Conservation (phyloP, 2,329 filamentous ascomycete genomes). For the Hymenoscyphus infarciens region DNA sequence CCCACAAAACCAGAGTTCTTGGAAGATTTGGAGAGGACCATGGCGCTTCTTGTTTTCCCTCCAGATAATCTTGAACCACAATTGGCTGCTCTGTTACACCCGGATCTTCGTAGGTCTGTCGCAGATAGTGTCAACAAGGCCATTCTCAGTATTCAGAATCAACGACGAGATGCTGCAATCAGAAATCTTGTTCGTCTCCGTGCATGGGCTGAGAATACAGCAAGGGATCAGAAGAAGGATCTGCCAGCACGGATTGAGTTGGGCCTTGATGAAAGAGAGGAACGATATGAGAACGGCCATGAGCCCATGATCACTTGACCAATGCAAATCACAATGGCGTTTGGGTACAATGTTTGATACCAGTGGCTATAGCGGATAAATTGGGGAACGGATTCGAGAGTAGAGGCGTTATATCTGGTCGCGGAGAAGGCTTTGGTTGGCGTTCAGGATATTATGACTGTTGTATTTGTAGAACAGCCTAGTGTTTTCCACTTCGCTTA, state of each 20-base stretch:
- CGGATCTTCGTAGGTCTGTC: slow-evolving; percentile 75
- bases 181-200: slow-evolving; percentile 76
- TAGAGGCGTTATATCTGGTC: slow-evolving; percentile 1
- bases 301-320: slow-evolving; percentile 33
- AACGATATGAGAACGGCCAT: slow-evolving; percentile 23
- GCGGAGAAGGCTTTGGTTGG: slow-evolving; percentile 2
- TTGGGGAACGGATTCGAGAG: background rate
- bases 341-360: slow-evolving; percentile 2
- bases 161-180: slow-evolving; percentile 76
- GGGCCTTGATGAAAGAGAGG: slow-evolving; percentile 28
- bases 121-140: slow-evolving; percentile 86
- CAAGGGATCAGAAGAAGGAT: slow-evolving; percentile 35
- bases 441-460: slow-evolving; percentile 4
- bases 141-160: slow-evolving; percentile 70
- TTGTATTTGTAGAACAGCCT: slow-evolving; percentile 6
- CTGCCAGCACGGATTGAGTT: slow-evolving; percentile 33
- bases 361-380: background rate
- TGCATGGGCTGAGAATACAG: slow-evolving; percentile 69
- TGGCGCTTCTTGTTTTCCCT: slow-evolving; percentile 86
- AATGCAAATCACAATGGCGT: background rate
- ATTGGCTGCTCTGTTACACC: slow-evolving; percentile 72
- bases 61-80: slow-evolving; percentile 74
- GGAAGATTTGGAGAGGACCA: slow-evolving; percentile 84
- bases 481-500: slow-evolving; percentile 8
- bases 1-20: slow-evolving; percentile 78